These are phyloP conservation scores for Leishmania amazonensis DNA, from an alignment of 208 protist genomes.

Conservation along the genomic window DNA sequence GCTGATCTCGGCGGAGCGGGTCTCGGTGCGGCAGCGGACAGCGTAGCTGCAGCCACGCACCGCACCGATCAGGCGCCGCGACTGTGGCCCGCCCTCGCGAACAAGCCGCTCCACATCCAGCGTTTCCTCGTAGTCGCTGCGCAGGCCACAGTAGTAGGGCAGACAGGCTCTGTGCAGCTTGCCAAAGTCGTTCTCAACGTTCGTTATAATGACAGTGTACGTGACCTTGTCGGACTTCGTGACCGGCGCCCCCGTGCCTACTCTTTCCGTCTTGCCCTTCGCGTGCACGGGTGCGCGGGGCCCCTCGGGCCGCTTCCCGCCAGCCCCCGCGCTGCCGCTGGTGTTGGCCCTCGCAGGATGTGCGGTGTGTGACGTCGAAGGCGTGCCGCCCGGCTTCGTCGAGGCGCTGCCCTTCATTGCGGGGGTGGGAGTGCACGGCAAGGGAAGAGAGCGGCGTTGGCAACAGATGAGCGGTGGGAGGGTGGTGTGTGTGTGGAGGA, in stretches of 20 bases:
- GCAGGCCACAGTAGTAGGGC: constrained; percentile 57
- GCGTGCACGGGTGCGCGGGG: background rate
- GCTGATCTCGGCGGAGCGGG: constrained; percentile 70
- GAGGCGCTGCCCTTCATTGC: background rate
- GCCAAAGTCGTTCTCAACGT: constrained; percentile 86
- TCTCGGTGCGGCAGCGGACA: constrained; percentile 68
- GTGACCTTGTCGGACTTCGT: constrained; percentile 26
- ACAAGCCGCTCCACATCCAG: constrained; percentile 28
- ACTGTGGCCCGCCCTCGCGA: background rate
- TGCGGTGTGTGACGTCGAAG: background rate
- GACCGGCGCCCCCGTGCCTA: background rate
- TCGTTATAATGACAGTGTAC: constrained; percentile 82
- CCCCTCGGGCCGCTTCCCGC: background rate
- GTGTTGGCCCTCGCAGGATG: background rate
- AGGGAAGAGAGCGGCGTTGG: background rate
- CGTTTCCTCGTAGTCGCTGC: constrained; percentile 26
- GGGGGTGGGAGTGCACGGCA: background rate
- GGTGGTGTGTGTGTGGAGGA: background rate
- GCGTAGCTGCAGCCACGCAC: constrained; percentile 52
- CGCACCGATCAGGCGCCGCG: background rate
- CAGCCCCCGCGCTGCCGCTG: background rate
- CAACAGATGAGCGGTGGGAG: no score
- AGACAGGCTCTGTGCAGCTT: constrained; percentile 64
- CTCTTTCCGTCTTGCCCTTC: background rate
- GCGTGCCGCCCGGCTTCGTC: background rate